phyloP scores from a whole-genome alignment of 306 rosid species.

The Lablab purpureus region DNA sequence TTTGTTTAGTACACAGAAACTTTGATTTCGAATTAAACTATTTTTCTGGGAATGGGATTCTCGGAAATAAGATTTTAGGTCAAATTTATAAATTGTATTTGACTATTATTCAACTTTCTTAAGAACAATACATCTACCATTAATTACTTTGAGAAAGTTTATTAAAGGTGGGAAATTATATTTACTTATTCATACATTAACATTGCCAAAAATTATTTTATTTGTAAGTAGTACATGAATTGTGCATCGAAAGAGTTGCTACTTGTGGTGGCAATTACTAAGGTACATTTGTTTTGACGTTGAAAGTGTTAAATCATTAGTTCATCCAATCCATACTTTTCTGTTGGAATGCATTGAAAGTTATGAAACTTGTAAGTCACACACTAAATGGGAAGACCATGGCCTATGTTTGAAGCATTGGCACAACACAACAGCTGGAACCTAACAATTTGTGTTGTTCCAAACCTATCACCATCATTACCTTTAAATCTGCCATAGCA shows the following conservation, averaged over 20 bases:
- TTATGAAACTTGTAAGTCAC: too few species aligned
- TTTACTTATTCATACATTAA: background rate
- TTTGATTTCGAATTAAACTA: background rate
- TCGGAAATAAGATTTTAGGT: background rate
- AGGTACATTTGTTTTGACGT: background rate
- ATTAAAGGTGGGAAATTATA: background rate
- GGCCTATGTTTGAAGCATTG: conserved; percentile 19
- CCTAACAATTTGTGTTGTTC: conserved; percentile 18
- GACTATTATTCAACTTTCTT: background rate
- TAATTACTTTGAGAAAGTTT: background rate
- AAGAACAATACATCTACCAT: background rate
- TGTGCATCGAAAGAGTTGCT: background rate
- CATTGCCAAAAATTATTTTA: background rate
- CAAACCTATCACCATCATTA: conserved; percentile 28
- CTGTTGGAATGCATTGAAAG: too few species aligned
- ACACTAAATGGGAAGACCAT: background rate
- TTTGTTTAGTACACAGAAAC: too few species aligned
- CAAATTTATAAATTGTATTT: background rate
- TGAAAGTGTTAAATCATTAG: background rate
- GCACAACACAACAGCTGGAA: background rate
- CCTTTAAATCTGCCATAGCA: background rate
- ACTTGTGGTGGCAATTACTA: conserved; percentile 1
- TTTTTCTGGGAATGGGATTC: background rate
- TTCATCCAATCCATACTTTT: background rate
- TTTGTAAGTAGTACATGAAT: background rate